Evolutionary conservation across 1,284 basidiomycete genomes (phyloP).

Genomic region (Puccinia hordei): DNA sequence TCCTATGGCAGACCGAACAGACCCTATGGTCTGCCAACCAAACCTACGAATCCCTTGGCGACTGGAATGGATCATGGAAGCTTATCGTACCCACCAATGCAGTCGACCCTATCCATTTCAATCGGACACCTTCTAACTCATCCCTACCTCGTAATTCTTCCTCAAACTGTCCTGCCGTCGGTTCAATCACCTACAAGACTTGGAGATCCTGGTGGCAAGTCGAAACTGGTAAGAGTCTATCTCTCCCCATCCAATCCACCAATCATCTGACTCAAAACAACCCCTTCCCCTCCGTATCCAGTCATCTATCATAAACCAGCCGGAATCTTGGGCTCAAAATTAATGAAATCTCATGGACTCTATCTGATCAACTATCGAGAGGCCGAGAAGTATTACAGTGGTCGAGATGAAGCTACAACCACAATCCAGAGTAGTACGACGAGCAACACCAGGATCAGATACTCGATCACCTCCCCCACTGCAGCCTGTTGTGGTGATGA

Average conservation of each 20-base stretch:
- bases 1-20: conserved; percentile 41
- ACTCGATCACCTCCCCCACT: conserved; percentile 26
- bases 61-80: conserved; percentile 24
- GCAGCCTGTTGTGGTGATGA: conserved; percentile 20
- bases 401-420: background rate
- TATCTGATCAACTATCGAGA: conserved; percentile 28
- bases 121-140: no score
- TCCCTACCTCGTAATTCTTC: no score
- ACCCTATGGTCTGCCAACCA: conserved; percentile 15
- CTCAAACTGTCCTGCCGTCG: background rate
- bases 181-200: conserved; percentile 28
- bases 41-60: background rate
- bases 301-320: conserved; percentile 34
- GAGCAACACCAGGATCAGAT: conserved; percentile 2
- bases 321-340: conserved; percentile 5
- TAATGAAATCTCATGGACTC: conserved; percentile 25
- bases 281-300: background rate
- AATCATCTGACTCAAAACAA: background rate
- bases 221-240: conserved; percentile 18
- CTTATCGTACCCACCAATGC: conserved; percentile 19
- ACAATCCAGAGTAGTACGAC: conserved; percentile 4
- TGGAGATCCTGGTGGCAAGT: conserved; percentile 48
- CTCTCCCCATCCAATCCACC: no score
- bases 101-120: background rate
- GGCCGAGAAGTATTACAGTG: conserved; percentile 14